phyloP scores from a whole-genome alignment of 192 early-diverging fungal species.

The Lobosporangium transversale region DNA sequence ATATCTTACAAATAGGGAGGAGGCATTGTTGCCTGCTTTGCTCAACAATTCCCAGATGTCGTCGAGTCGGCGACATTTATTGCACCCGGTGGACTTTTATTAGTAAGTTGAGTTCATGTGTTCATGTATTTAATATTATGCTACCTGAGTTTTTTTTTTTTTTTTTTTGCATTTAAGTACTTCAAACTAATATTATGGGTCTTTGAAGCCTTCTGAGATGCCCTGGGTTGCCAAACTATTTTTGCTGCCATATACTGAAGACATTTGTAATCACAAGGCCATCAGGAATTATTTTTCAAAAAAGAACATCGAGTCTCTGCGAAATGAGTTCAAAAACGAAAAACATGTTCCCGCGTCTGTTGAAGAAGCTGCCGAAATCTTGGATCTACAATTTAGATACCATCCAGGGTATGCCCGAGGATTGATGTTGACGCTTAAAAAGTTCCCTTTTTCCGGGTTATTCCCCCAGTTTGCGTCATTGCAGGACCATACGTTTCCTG shows the following conservation, averaged over 20 bases:
- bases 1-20: too few species aligned
- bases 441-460: slow-evolving; percentile 31
- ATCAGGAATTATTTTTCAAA: slow-evolving; percentile 32
- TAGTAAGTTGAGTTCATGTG: not conserved
- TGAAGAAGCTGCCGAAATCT: slow-evolving; percentile 25
- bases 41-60: slow-evolving; percentile 38
- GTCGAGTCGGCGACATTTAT: slow-evolving; percentile 44
- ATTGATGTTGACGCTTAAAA: slow-evolving; percentile 39
- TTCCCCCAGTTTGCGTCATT: slow-evolving; percentile 3
- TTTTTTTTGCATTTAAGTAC: not conserved
- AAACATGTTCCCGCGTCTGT: slow-evolving; percentile 4
- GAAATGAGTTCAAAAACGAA: slow-evolving; percentile 23
- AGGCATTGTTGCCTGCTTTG: slow-evolving; percentile 30
- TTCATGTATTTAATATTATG: not conserved
- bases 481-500: slow-evolving; percentile 23
- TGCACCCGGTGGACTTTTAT: slow-evolving; percentile 45
- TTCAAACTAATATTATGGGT: too few species aligned
- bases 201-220: slow-evolving; percentile 37
- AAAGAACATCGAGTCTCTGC: slow-evolving; percentile 49
- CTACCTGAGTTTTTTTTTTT: not conserved
- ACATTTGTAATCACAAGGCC: slow-evolving; percentile 28
- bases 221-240: slow-evolving; percentile 42
- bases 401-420: slow-evolving; percentile 49
- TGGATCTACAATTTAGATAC: slow-evolving; percentile 26
- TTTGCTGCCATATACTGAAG: slow-evolving; percentile 28